A percentile compares a stretch with the other conserved stretches of the same genome.
phyloP scores from a whole-genome alignment of 805 yeast species.

The Suhomyces sp. region DNA sequence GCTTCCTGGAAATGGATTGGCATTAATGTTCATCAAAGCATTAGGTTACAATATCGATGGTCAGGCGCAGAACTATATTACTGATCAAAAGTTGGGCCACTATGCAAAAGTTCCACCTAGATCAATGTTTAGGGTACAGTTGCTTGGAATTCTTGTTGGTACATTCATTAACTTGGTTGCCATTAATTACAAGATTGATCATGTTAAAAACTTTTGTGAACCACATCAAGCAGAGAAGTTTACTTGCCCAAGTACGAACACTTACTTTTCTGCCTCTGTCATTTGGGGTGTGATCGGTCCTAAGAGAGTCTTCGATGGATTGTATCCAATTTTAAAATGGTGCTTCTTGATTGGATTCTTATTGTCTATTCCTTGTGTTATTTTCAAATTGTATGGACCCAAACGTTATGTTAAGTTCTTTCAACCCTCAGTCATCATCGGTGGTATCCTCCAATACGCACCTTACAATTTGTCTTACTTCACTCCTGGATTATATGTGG shows the following conservation, averaged over 20 bases:
- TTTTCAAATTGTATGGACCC: constrained; percentile 14
- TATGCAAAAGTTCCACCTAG: constrained; percentile 25
- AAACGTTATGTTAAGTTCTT: constrained; percentile 18
- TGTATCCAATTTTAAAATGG: constrained; percentile 33
- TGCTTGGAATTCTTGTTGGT: constrained; percentile 18
- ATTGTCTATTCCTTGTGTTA: constrained; percentile 22
- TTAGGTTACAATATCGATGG: constrained; percentile 32
- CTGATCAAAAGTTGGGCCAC: constrained; percentile 39
- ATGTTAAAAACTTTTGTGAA: constrained; percentile 18
- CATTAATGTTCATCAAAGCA: constrained; percentile 51
- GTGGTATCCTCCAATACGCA: constrained; percentile 11
- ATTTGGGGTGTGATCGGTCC: constrained; percentile 67
- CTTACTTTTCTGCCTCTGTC: constrained; percentile 33
- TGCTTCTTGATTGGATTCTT: constrained; percentile 35
- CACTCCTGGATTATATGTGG: constrained; percentile 10
- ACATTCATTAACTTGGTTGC: constrained; percentile 22
- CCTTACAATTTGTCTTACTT: constrained; percentile 14
- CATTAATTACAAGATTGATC: constrained; percentile 17
- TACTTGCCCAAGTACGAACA: constrained; percentile 28
- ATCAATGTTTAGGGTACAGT: constrained; percentile 25
- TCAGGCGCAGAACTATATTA: constrained; percentile 32
- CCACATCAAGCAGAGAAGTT: constrained; percentile 21
- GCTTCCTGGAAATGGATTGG: constrained; percentile 54
- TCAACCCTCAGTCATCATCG: constrained; percentile 14
- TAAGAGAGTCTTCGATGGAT: constrained; percentile 29